Evolutionary conservation across 176 grass and related monocot species (phyloP).

Genomic region (Elaeis guineensis): DNA sequence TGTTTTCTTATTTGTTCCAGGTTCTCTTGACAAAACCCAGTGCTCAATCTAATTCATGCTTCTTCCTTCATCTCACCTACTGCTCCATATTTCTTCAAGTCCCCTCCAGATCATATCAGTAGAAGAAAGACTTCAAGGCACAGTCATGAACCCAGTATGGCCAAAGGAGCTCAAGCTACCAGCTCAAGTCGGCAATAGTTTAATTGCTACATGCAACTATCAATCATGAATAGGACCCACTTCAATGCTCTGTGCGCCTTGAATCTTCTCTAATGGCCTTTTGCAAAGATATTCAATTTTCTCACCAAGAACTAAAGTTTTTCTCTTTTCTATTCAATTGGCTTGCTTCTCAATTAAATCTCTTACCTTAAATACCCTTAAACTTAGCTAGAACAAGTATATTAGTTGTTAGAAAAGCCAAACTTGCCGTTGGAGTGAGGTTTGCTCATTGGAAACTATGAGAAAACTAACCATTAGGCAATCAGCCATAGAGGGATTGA

Average conservation of each 20-base stretch:
- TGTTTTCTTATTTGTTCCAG: constrained; percentile 76
- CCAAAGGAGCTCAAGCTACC: constrained; percentile 15
- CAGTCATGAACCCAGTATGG: neutral
- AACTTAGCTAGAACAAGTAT: too few species aligned
- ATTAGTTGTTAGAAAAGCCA: too few species aligned
- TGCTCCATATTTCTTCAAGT: neutral
- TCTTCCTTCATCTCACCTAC: neutral
- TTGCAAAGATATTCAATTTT: too few species aligned
- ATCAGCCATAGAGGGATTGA: too few species aligned
- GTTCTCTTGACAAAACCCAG: neutral
- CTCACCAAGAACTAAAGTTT: too few species aligned
- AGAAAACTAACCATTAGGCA: too few species aligned
- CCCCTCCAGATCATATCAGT: constrained; percentile 15
- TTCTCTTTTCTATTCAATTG: too few species aligned
- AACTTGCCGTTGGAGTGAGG: too few species aligned
- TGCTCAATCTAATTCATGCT: constrained; percentile 13
- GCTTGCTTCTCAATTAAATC: too few species aligned
- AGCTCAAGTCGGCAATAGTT: constrained; percentile 35
- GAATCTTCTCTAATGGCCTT: too few species aligned
- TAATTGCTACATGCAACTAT: constrained; percentile 59
- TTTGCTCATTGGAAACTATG: too few species aligned
- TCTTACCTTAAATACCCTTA: too few species aligned
- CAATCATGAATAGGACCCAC: constrained; percentile 57
- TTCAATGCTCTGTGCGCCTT: constrained; percentile 78
- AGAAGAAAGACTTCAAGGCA: constrained; percentile 8